Evolutionary conservation across 202 grass and related monocot species (phyloP).

Genomic region (Bolboschoenoplectus hybrid): DNA sequence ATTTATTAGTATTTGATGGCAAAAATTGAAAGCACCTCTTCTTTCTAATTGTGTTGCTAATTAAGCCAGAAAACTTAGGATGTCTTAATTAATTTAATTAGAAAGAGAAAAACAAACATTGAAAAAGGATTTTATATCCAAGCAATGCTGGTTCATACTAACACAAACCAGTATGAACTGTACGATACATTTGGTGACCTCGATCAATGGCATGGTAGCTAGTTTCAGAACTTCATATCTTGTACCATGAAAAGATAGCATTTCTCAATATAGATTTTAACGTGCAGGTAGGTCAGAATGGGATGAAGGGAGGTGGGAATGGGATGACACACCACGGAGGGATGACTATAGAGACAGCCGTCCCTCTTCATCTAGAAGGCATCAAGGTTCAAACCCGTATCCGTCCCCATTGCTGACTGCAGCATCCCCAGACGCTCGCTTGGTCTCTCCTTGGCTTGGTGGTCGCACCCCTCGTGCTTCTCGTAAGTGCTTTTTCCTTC

Average conservation of each 20-base stretch:
- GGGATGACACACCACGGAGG: slow-evolving; percentile 89
- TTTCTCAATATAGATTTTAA: neutral
- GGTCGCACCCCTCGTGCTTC: slow-evolving; percentile 59
- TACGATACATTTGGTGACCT: neutral
- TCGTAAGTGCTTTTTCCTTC: slow-evolving; percentile 46
- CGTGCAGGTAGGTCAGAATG: slow-evolving; percentile 79
- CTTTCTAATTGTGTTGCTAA: slow-evolving; percentile 26
- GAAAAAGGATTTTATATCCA: neutral
- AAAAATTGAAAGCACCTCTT: neutral
- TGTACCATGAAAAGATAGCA: neutral
- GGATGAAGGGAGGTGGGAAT: slow-evolving; percentile 88
- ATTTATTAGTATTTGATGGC: slow-evolving; percentile 5
- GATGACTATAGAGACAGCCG: slow-evolving; percentile 54
- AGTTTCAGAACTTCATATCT: neutral
- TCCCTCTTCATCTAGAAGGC: slow-evolving; percentile 54
- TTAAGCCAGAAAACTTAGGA: slow-evolving; percentile 1
- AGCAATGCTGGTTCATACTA: neutral
- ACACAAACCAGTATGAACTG: neutral
- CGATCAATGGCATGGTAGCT: neutral
- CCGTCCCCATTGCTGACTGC: slow-evolving; percentile 79
- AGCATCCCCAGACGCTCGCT: slow-evolving; percentile 91
- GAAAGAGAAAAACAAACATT: neutral
- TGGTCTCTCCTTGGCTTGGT: slow-evolving; percentile 91
- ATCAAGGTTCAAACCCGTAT: slow-evolving; percentile 43
- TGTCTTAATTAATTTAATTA: slow-evolving; percentile 27